phyloP scores from a whole-genome alignment of 2,329 filamentous ascomycete species.

The Paecilomyces niveus region DNA sequence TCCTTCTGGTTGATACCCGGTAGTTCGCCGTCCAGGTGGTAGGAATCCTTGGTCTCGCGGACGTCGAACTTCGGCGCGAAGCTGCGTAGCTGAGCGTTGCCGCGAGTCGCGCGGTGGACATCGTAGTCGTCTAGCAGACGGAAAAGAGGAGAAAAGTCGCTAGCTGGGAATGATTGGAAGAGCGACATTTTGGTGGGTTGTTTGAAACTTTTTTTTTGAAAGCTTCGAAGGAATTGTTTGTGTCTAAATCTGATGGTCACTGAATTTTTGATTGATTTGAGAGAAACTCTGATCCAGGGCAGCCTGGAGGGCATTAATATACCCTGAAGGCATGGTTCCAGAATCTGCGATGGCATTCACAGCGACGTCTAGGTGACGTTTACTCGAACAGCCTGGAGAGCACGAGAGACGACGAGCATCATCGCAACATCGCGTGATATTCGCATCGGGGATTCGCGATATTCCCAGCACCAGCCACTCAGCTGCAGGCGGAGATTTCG shows the following conservation, averaged over 20 bases:
- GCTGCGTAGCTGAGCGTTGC: slow-evolving; percentile 9
- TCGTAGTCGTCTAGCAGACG: slow-evolving; percentile 41
- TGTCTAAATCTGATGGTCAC: background rate
- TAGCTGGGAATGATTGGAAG: slow-evolving; percentile 20
- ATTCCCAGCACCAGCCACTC: background rate
- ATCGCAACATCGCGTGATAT: background rate
- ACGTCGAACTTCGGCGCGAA: slow-evolving; percentile 43
- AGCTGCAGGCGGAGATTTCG: background rate
- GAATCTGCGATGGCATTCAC: background rate
- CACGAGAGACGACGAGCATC: background rate
- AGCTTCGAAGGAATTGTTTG: background rate
- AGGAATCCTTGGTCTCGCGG: slow-evolving; percentile 37
- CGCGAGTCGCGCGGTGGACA: slow-evolving; percentile 22
- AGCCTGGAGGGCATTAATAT: background rate
- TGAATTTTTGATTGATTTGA: background rate
- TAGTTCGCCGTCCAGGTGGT: slow-evolving; percentile 43
- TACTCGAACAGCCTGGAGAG: background rate
- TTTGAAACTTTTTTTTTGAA: background rate
- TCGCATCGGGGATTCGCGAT: background rate
- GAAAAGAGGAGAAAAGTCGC: slow-evolving; percentile 39
- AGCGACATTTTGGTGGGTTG: slow-evolving; percentile 25
- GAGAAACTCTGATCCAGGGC: background rate
- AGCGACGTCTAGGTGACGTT: background rate
- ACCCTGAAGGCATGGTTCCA: background rate
- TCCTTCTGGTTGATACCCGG: slow-evolving; percentile 41